phyloP scores from a whole-genome alignment of 2,329 filamentous ascomycete genomes.

The Erysiphe pulchra region DNA sequence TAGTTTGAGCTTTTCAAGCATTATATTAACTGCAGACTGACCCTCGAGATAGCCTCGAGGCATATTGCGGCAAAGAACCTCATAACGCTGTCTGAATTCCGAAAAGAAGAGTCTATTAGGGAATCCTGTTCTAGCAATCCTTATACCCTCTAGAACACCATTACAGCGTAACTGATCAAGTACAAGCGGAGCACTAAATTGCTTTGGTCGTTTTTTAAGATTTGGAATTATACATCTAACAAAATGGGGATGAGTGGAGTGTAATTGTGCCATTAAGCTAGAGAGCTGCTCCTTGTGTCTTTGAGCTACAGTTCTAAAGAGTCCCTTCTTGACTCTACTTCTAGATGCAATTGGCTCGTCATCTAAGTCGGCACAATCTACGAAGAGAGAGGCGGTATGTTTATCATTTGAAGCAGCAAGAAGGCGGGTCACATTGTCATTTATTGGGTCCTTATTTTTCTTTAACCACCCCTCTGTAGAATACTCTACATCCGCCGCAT shows the following conservation, averaged over 20 bases:
- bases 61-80: constrained; percentile 73
- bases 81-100: constrained; percentile 87
- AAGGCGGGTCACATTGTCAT: constrained; percentile 84
- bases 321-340: constrained; percentile 81
- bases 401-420: constrained; percentile 59
- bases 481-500: constrained; percentile 94
- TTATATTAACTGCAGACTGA: constrained; percentile 58
- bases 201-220: constrained; percentile 89
- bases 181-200: constrained; percentile 75
- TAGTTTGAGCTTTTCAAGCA: constrained; percentile 69
- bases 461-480: constrained; percentile 86
- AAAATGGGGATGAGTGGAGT: constrained; percentile 94
- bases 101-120: constrained; percentile 79
- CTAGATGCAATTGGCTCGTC: constrained; percentile 42
- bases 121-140: constrained; percentile 90
- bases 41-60: constrained; percentile 81
- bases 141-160: constrained; percentile 94
- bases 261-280: constrained; percentile 79
- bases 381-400: constrained; percentile 65
- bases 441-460: constrained; percentile 96
- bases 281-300: constrained; percentile 95
- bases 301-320: constrained; percentile 91
- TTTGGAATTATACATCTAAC: constrained; percentile 95
- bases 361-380: constrained; percentile 62
- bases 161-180: constrained; percentile 95